Evolutionary conservation across 768 basidiomycete genomes (phyloP), one percentile per base, ranked within the genome.

Genomic region (Russula olivacea): DNA sequence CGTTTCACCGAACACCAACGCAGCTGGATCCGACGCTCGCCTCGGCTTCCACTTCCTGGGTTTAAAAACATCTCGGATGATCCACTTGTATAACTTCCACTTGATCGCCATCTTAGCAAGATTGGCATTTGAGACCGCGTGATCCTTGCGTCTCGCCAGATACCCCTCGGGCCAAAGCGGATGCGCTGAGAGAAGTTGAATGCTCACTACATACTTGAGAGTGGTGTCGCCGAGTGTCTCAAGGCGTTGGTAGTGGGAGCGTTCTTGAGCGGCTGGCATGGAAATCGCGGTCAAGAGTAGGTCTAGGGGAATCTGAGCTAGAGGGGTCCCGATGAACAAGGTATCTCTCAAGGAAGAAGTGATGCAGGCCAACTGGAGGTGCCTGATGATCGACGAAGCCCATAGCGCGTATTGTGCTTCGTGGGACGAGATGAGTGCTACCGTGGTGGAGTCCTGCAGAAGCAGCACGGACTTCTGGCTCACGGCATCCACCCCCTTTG

Each of bases 161-260:
- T 89, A 91, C 12, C 88, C 89, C 67, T 91, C 89, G 61, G 87
- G 89, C 89, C 88, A 91, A n/a, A 81, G 68, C 0, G 87, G 88
- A 68, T 86, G 81, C 48, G 83, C 74, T 0, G 81, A 81, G 41
- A 88, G 73, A 8, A 91, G 75, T 68, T 89, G 85, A 11, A 87
- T 70, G 19, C 79, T 79, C 10, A 76, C 76, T 28, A 83, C 68
- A 64, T 83, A 88, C 70, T 91, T 91, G 32, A 91, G 78, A 1
- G 88, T 86, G 0, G 85, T 83, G 68, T 91, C 89, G 1, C 89
- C 89, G 5, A 91, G 79, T 0, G 85, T 85, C 69, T 91, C 89
- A 17, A 90, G 75, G 4, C 89, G 81, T 69, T 91, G 83, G 67
- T 91, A 91, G 68, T 90, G 84, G 28, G 54, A 68, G 17, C 55